Percentiles rank a stretch among this genome's conserved stretches.
Conservation (phyloP, 1,139 yeast genomes). For the Komagataea norvegica region DNA sequence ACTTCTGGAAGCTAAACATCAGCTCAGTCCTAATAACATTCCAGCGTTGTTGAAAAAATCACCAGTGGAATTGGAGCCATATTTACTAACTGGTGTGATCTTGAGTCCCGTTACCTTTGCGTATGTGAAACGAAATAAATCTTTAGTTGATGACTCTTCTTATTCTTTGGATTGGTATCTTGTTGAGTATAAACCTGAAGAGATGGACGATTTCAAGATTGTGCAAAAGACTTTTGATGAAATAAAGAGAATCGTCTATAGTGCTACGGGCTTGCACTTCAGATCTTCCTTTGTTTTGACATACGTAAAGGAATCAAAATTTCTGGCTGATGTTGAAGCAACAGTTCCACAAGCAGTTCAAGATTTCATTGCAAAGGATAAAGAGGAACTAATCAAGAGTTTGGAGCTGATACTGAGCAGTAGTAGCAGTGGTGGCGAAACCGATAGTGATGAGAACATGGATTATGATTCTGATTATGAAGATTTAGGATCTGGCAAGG, state of each 20-base stretch:
- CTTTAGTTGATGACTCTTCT: slow-evolving; percentile 5
- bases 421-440: slow-evolving; percentile 11
- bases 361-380: slow-evolving; percentile 19
- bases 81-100: slow-evolving; percentile 30
- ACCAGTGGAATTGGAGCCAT: slow-evolving; percentile 28
- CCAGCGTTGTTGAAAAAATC: slow-evolving; percentile 21
- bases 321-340: slow-evolving; percentile 11
- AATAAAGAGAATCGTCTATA: slow-evolving; percentile 22
- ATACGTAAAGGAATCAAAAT: slow-evolving; percentile 28
- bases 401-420: slow-evolving; percentile 18
- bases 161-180: slow-evolving; percentile 14
- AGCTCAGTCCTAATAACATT: slow-evolving; percentile 24
- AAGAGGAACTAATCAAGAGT: slow-evolving; percentile 16
- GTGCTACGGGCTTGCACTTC: slow-evolving; percentile 19
- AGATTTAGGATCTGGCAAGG: neutral
- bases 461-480: slow-evolving; percentile 1
- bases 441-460: slow-evolving; percentile 3
- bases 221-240: slow-evolving; percentile 22
- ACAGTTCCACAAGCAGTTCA: slow-evolving; percentile 16
- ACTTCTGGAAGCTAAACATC: slow-evolving; percentile 14
- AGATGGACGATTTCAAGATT: slow-evolving; percentile 24
- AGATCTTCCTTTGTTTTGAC: slow-evolving; percentile 30
- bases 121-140: slow-evolving; percentile 15
- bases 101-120: slow-evolving; percentile 28
- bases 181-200: slow-evolving; percentile 25